Base-by-base conservation (phyloP, 1,139 yeast genomes). In the Debaryomyces coudertii region DNA sequence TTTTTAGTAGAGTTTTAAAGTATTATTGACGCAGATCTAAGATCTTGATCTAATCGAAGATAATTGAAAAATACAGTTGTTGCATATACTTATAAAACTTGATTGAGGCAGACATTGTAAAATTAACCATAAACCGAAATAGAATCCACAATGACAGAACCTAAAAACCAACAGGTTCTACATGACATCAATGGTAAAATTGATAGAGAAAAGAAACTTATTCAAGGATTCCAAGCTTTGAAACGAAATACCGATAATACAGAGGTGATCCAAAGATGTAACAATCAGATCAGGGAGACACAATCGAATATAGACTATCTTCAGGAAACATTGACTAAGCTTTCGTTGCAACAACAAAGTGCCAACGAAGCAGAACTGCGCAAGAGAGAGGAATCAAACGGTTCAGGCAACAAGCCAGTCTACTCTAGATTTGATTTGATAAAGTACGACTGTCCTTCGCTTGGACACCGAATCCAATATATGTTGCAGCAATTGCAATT, bases 401-500 rank as follows among this genome's bases (percentile, higher is more conserved):
- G 41, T 42, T 18, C 55, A 14, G 25, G 55, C 47, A 51, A 58
- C 11, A 63, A 68, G 40, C 83, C 84, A 1, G 58, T 72, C 11
- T 82, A 79, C 58, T 80, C 92, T 0, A 74, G 89, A 30, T 71
- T 92, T 56, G 99, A 93, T 63, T 73, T 93, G 50, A 79, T 90
- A 63, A 90, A 90, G 58, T 90, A 90, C 62, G 97, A 93, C 58
- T 89, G 97, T 56, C 97, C 97, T 0, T 88, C 96, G 1, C 72
- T 93, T 56, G 97, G 97, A n/a, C 97, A 93, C 58, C 82, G 95
- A 53, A 93, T 93, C 58, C 97, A 90, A 65, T 85, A 88, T 58
- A 92, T 93, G 98, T 77, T 93, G 47, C 97, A 90, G 66, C 96
- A 90, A 64, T 75, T 93, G 47, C 97, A 90, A 62, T 90, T 92